Percentiles rank a stretch among this genome's conserved stretches.
Conservation (phyloP, 2,329 filamentous ascomycete species). For the Aureobasidium uvarum region DNA sequence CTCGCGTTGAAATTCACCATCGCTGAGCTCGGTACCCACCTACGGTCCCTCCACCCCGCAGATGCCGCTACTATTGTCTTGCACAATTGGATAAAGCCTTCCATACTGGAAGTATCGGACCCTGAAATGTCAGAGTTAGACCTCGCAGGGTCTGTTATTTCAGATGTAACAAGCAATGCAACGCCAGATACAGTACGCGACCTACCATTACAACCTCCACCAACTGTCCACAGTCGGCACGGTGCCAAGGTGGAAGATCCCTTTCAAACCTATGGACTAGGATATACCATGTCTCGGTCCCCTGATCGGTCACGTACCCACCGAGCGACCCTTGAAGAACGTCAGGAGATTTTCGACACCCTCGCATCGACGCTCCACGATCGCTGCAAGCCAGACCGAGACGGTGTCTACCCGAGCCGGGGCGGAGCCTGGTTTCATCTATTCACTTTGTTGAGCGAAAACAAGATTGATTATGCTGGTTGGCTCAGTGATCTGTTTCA, state of each 20-base stretch:
- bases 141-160: background rate
- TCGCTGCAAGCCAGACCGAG: background rate
- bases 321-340: background rate
- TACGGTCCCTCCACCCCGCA: background rate
- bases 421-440: slow-evolving; percentile 23
- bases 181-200: background rate
- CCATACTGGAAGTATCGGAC: slow-evolving; percentile 28
- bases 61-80: slow-evolving; percentile 11
- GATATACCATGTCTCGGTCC: slow-evolving; percentile 3
- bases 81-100: slow-evolving; percentile 15
- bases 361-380: background rate
- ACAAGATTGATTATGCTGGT: slow-evolving; percentile 6
- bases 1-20: slow-evolving; percentile 1
- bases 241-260: background rate
- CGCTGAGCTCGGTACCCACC: background rate
- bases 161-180: background rate
- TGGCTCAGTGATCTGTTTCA: slow-evolving; percentile 25
- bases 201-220: background rate
- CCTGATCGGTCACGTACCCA: background rate
- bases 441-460: background rate
- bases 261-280: background rate
- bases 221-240: background rate
- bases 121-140: background rate
- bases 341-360: background rate
- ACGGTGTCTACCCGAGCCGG: background rate